Conservation (phyloP, 768 basidiomycete species). For the Pholiota conissans region DNA sequence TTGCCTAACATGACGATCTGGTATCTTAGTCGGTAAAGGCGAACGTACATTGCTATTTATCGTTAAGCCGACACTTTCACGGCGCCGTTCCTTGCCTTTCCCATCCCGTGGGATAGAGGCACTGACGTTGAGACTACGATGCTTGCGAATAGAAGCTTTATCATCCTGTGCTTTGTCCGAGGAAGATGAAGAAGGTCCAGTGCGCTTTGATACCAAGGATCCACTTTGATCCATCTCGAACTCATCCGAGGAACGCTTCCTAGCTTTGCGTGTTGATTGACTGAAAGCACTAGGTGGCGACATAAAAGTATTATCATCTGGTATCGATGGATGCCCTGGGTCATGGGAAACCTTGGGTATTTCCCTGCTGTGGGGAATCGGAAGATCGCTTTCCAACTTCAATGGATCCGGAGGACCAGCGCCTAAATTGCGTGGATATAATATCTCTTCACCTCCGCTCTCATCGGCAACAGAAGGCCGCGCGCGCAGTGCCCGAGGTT, state of each 20-base stretch:
- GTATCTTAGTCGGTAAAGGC: conserved; percentile 28
- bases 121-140: conserved; percentile 68
- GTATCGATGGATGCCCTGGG: conserved; percentile 27
- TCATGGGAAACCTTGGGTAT: conserved; percentile 30
- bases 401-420: conserved; percentile 30
- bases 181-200: conserved; percentile 26
- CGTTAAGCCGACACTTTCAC: conserved; percentile 51
- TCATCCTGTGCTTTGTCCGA: conserved; percentile 56
- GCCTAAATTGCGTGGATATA: conserved; percentile 70
- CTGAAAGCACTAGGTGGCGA: conserved; percentile 70
- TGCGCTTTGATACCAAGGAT: conserved; percentile 52
- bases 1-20: conserved; percentile 60
- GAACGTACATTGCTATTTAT: conserved; percentile 39
- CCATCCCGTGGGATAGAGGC: conserved; percentile 36
- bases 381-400: conserved; percentile 28
- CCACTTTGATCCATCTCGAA: conserved; percentile 79
- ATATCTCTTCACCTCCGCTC: conserved; percentile 88
- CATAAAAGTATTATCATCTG: conserved; percentile 29
- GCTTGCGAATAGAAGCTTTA: conserved; percentile 54
- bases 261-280: conserved; percentile 52
- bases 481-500: conserved; percentile 52
- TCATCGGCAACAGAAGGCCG: conserved; percentile 75
- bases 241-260: conserved; percentile 80
- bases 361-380: conserved; percentile 16
- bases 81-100: conserved; percentile 54